Percentiles rank a stretch among this genome's conserved stretches.
These are phyloP conservation scores for Fraxinus platypoda DNA, from an alignment of 305 asterid genomes.

Conservation along the genomic window DNA sequence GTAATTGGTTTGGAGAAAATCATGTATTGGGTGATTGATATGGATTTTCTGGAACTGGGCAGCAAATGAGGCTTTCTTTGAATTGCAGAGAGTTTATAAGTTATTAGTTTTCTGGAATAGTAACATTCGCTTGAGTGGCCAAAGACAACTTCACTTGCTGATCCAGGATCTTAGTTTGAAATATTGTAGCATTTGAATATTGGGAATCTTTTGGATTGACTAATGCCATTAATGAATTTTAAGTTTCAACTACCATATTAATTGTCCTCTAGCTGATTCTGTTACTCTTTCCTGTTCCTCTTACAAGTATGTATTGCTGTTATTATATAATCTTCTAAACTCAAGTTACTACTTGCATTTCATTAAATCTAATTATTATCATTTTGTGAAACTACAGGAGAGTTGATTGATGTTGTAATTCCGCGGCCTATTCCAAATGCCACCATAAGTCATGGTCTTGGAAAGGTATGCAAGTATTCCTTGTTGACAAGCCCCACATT, in stretches of 20 bases:
- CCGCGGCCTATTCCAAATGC: conserved; percentile 49
- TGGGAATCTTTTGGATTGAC: not conserved
- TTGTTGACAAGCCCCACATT: not conserved
- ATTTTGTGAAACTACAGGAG: conserved; percentile 40
- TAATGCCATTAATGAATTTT: not conserved
- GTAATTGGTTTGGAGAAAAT: not conserved
- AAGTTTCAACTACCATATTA: not conserved
- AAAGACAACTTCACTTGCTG: not conserved
- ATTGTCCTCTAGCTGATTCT: conserved; percentile 1
- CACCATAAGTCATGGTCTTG: conserved; percentile 34
- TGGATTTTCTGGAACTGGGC: not conserved
- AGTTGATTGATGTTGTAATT: conserved; percentile 49
- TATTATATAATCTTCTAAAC: not conserved
- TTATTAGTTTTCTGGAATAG: not conserved
- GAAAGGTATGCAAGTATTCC: conserved; percentile 34
- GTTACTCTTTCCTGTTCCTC: not conserved
- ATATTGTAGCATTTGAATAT: not conserved
- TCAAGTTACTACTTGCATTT: not conserved
- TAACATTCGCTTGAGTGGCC: not conserved
- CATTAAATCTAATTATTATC: not conserved
- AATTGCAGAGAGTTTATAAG: not conserved
- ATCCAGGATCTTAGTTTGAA: not conserved
- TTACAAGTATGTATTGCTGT: not conserved
- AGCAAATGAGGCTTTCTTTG: not conserved
- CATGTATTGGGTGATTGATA: not conserved